Conservation (phyloP, 768 basidiomycete species). For the Hygrophorus pudorinus region DNA sequence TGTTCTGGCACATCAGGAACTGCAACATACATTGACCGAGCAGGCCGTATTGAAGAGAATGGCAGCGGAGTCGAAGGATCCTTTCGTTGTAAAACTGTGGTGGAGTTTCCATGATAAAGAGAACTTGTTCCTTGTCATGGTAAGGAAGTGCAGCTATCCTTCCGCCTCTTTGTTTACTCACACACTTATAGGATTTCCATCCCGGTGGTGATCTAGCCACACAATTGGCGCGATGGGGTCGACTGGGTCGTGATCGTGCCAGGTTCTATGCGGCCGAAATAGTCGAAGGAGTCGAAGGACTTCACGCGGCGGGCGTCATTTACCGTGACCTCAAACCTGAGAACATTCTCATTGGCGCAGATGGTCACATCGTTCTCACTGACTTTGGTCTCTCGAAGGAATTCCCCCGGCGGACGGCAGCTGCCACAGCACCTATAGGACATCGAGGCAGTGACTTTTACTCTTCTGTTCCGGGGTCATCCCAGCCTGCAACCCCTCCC, state of each 20-base stretch:
- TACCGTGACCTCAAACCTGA: conserved; percentile 97
- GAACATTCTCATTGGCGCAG: conserved; percentile 87
- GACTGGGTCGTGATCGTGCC: conserved; percentile 86
- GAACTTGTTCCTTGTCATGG: conserved; percentile 95
- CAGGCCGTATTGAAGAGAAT: conserved; percentile 92
- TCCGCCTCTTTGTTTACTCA: conserved; percentile 9
- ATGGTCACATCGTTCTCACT: conserved; percentile 94
- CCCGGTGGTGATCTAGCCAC: conserved; percentile 96
- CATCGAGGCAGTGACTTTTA: conserved; percentile 41
- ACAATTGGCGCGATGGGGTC: conserved; percentile 92
- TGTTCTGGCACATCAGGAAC: conserved; percentile 92
- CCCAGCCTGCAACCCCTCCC: conserved; percentile 44
- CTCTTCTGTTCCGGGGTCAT: conserved; percentile 36
- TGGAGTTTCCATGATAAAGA: conserved; percentile 99
- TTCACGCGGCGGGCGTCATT: conserved; percentile 91
- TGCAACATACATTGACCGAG: conserved; percentile 94
- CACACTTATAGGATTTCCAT: conserved; percentile 66
- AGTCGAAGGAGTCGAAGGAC: conserved; percentile 89
- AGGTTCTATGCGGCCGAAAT: conserved; percentile 98
- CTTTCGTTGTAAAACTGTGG: conserved; percentile 93
- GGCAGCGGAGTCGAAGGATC: conserved; percentile 81
- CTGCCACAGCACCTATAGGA: conserved; percentile 44
- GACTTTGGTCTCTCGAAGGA: conserved; percentile 96
- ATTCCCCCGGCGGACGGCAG: conserved; percentile 50
- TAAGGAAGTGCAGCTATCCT: conserved; percentile 24